Evolutionary conservation across 495 filamentous ascomycete species (phyloP), one percentile per base, ranked within the genome.

Genomic region (Bacidia gigantensis): DNA sequence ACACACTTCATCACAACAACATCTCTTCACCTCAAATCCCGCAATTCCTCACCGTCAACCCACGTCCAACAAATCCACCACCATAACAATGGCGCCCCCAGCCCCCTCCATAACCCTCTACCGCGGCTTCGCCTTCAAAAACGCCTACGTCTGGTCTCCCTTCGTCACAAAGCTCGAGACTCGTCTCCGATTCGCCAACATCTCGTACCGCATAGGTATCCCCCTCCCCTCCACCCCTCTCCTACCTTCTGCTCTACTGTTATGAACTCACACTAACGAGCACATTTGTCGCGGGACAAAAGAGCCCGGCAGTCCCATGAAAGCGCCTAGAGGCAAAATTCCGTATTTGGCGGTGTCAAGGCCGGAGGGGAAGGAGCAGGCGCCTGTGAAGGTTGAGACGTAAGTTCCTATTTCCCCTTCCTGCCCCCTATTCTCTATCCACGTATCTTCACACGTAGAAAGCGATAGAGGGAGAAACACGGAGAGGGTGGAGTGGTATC

Each of bases 161-260:
- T 84, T 80, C 57, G 78, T 80, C 46, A 77, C 59, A 32, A 85
- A 84, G 61, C 71, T 83, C 49, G 80, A 85, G 56, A 66, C 74
- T 22, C 79, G 78, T 1, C 67, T 85, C 7, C 79, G 80, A 21
- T 71, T 81, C 50, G 69, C 64, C 3, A 62, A 62, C 0, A 39
- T 81, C 11, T 41, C 64, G 0, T 83, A 85, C 62, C 49, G 42
- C n/a, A n/a, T n/a, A n/a, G n/a, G n/a, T n/a, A n/a, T n/a, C n/a
- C n/a, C n/a, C n/a, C n/a, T n/a, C n/a, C n/a, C n/a, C n/a, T n/a
- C n/a, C n/a, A n/a, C n/a, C n/a, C n/a, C n/a, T n/a, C n/a, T n/a
- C n/a, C n/a, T n/a, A n/a, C n/a, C n/a, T n/a, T n/a, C n/a, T n/a
- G n/a, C n/a, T n/a, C n/a, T n/a, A n/a, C n/a, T n/a, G n/a, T n/a